These are phyloP conservation scores for Hypoxylon intermedium DNA, from an alignment of 495 filamentous ascomycete genomes.

Conservation along the genomic window DNA sequence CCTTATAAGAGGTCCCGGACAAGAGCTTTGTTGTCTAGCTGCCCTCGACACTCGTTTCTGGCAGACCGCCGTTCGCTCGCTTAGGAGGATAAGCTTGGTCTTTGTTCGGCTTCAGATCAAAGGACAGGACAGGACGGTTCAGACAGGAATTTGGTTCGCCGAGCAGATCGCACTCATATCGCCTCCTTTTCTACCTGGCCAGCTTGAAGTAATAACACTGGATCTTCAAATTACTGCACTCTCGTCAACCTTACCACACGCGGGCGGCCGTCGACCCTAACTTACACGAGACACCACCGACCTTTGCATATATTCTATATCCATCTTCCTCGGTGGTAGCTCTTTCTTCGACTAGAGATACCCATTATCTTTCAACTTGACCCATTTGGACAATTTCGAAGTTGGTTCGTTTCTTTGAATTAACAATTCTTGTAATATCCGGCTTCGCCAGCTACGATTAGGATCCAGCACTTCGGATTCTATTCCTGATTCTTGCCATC, in stretches of 20 bases:
- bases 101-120: constrained; percentile 39
- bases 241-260: constrained; percentile 23
- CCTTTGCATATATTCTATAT: constrained; percentile 41
- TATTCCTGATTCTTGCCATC: constrained; percentile 43
- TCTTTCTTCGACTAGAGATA: constrained; percentile 40
- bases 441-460: constrained; percentile 35
- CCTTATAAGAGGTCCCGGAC: constrained; percentile 16
- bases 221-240: constrained; percentile 25
- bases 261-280: constrained; percentile 30
- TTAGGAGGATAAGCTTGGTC: constrained; percentile 45
- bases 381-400: constrained; percentile 36
- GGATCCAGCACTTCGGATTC: constrained; percentile 37
- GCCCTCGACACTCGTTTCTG: constrained; percentile 43
- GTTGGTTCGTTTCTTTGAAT: constrained; percentile 34
- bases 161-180: constrained; percentile 2
- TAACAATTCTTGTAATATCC: constrained; percentile 41
- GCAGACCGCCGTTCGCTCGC: constrained; percentile 45
- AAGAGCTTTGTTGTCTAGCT: constrained; percentile 33
- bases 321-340: constrained; percentile 35
- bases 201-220: constrained; percentile 31
- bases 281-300: constrained; percentile 33
- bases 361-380: constrained; percentile 38
- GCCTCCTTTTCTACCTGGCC: constrained; percentile 22
- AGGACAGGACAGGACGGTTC: no score
- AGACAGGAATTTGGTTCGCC: constrained; percentile 17